Conservation (phyloP, 2,329 filamentous ascomycete genomes). For the Immersiporthe knoxdaviesiana region DNA sequence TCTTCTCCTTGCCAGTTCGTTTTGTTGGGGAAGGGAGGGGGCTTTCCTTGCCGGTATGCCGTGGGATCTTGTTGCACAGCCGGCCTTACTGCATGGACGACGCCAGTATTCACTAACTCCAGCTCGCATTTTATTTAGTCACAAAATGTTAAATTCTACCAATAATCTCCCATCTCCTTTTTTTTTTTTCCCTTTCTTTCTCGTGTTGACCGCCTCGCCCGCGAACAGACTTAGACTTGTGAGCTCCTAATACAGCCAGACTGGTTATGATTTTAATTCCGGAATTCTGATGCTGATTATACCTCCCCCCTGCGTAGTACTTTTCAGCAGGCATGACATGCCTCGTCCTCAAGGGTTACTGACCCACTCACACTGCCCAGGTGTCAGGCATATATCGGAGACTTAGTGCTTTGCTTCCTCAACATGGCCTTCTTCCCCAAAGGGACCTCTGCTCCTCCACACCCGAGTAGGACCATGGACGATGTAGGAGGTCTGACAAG, state of each 20-base stretch:
- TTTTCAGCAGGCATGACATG: not conserved
- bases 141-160: too few relatives aligned
- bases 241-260: not conserved
- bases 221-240: not conserved
- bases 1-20: too few relatives aligned
- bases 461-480: not conserved
- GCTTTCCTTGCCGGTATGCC: not conserved
- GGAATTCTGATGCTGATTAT: not conserved
- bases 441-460: too few relatives aligned
- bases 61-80: not conserved
- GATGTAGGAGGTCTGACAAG: not conserved
- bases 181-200: too few relatives aligned
- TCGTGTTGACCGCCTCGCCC: not conserved
- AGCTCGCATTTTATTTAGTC: not conserved
- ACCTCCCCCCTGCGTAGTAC: not conserved
- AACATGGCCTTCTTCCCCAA: not conserved
- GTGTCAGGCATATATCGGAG: not conserved
- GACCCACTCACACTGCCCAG: constrained; percentile 1
- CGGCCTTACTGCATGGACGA: not conserved
- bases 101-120: not conserved
- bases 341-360: not conserved
- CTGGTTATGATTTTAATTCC: not conserved
- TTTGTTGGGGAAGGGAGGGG: not conserved
- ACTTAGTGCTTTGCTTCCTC: not conserved
- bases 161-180: too few relatives aligned